A percentile compares a stretch with the other conserved stretches of the same genome.
Evolutionary conservation across 225 moss, liverwort and hornwort species (phyloP).

Genomic region (Climacium dendroides): DNA sequence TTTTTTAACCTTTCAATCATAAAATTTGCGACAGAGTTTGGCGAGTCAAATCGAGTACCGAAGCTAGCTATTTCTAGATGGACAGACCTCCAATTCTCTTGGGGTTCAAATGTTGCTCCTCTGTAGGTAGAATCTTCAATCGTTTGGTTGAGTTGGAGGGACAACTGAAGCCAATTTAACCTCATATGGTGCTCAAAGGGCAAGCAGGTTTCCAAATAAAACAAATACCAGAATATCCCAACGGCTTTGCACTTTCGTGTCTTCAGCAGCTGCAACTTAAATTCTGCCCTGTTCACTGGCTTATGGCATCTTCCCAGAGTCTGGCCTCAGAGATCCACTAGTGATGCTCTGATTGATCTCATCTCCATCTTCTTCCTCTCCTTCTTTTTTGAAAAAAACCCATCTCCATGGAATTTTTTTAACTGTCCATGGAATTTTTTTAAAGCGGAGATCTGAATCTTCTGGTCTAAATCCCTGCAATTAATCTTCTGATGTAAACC

Average conservation of each 20-base stretch:
- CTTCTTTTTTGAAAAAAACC: too few species aligned
- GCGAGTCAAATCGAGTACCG: neutral
- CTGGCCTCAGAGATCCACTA: neutral
- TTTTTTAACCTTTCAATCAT: neutral
- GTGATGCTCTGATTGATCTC: neutral
- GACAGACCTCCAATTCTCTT: neutral
- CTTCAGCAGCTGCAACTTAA: neutral
- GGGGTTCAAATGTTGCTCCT: neutral
- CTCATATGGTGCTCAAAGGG: neutral
- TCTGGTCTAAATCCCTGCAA: neutral
- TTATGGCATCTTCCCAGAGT: neutral
- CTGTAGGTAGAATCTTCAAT: neutral
- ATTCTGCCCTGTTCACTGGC: neutral
- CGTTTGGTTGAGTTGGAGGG: neutral
- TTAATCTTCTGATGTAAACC: neutral
- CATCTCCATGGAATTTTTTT: too few species aligned
- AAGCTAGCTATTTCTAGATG: neutral
- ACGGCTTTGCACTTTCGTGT: neutral
- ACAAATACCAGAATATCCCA: neutral
- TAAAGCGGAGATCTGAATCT: neutral
- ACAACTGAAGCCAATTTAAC: neutral
- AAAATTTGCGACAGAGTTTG: neutral
- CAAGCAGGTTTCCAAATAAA: neutral
- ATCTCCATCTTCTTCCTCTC: neutral
- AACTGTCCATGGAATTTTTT: neutral